Evolutionary conservation across 1,284 basidiomycete genomes (phyloP), one percentile per base, ranked within the genome.

Genomic region (Melampsora americana): DNA sequence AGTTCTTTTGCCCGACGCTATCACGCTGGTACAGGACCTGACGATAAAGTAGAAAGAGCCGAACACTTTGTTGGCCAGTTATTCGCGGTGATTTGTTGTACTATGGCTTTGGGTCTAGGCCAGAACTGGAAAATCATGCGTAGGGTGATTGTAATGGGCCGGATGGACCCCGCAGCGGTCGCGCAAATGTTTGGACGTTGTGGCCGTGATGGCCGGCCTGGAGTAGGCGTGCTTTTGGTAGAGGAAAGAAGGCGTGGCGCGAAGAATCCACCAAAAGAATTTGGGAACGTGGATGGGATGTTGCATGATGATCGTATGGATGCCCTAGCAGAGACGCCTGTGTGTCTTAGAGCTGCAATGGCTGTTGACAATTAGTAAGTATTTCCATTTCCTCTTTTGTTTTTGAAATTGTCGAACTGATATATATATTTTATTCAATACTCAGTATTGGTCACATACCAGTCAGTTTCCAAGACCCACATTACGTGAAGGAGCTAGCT

Each of bases 11-110:
- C 46, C 26, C 28, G 32, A 42, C 64, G 32, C 64, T 66, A 35
- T 42, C 64, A 66, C 46, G 28, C 64, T 5, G 39, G 64, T 66
- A 66, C 64, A 3, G 64, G 64, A 35, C 35, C 39, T 16, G 64
- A 35, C 39, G 64, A 66, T 23, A 66, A 66, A 32, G 18, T 42
- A 39, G 20, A 66, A 30, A 42, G 30, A 9, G 35, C 46, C 4
- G 23, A 32, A 66, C 35, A 5, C 35, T 66, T 66, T 42, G 35
- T 26, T 30, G n/a, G 46, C 12, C 23, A 66, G 5, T 26, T 42
- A 42, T 66, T 66, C 46, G 35, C 64, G 46, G 46, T 66, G 4
- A 42, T 66, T 66, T 66, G 18, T 9, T 26, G 30, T 42, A 66
- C 59, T 26, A 61, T 61, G 59, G 59, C 59, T 23, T 26, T 61